Evolutionary conservation across 441 rosid genomes (phyloP), one percentile per base, ranked within the genome.

Genomic region (Erodium moschatum): DNA sequence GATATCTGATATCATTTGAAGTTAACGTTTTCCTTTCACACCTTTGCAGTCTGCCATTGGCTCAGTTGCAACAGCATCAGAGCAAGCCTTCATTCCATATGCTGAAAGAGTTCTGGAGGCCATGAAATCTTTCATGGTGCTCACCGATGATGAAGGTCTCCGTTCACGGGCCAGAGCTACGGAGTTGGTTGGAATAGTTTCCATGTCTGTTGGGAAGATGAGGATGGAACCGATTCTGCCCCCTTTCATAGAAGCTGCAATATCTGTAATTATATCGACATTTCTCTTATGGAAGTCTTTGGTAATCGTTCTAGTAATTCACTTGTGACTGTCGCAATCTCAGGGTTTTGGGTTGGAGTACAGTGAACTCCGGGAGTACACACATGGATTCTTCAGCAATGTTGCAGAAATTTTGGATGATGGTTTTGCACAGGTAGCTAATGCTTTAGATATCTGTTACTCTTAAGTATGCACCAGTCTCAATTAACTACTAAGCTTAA

Each of bases 361-460:
- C 82, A 95, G 98, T 73, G 98, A 95, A 78, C 93, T 92, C 78
- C 85, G 98, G 72, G 99, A 95, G 79, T 95, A 95, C 72, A 89
- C 96, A 52, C 96, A 92, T 80, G 99, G 99, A 66, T 92, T 92
- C 81, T 95, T 95, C 81, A 92, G 98, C 86, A 95, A 95, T 72
- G 75, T 90, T 65, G 97, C 98, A 27, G 99, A 90, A 82, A 90
- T 95, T 75, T 74, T 95, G 85, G 97, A 81, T 80, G 98, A 89
- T 75, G 76, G 87, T 76, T 92, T 92, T 84, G 71, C 84, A 38
- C 87, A 89, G 97, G 98, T 95, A 75, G 73, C 75, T 75, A 64
- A 69, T 44, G 5, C 19, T 70, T 75, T 68, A 56, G 61, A 62
- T 75, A 66, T 69, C 27, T 24, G 27, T 24, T 24, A 24, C 27